phyloP scores from a whole-genome alignment of 2,329 filamentous ascomycete species.

The Cercospora sojina region DNA sequence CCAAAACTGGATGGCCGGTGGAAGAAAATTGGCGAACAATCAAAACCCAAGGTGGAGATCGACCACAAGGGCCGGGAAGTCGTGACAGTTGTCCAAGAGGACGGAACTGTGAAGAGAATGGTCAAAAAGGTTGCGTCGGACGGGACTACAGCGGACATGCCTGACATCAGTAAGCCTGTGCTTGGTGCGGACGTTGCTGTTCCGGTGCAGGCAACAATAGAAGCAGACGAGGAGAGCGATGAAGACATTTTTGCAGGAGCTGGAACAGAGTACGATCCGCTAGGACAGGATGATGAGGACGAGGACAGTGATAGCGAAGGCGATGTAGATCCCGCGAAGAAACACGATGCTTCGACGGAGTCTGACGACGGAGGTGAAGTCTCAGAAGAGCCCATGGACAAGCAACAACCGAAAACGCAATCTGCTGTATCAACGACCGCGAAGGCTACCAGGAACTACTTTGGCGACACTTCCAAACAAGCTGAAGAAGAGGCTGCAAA shows the following conservation, averaged over 20 bases:
- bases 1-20: slow-evolving; percentile 45
- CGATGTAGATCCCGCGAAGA: slow-evolving; percentile 8
- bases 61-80: slow-evolving; percentile 59
- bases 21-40: slow-evolving; percentile 46
- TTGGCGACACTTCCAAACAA: slow-evolving; percentile 32
- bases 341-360: background rate
- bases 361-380: slow-evolving; percentile 10
- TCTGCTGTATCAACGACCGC: background rate
- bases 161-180: slow-evolving; percentile 33
- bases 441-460: slow-evolving; percentile 38
- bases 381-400: background rate
- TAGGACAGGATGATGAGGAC: slow-evolving; percentile 54
- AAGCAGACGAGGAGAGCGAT: slow-evolving; percentile 42
- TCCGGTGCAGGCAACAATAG: slow-evolving; percentile 20
- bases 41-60: slow-evolving; percentile 56
- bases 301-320: slow-evolving; percentile 44
- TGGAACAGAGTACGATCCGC: slow-evolving; percentile 60
- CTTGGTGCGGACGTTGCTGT: slow-evolving; percentile 37
- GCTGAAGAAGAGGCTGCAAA: slow-evolving; percentile 18
- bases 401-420: background rate
- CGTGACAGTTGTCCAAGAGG: slow-evolving; percentile 57
- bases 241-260: slow-evolving; percentile 64
- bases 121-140: slow-evolving; percentile 51
- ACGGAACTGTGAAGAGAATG: slow-evolving; percentile 63
- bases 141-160: slow-evolving; percentile 25